A percentile compares a stretch with the other conserved stretches of the same genome.
Evolutionary conservation across 2,329 filamentous ascomycete species (phyloP).

Genomic region (Fusarium clavum): DNA sequence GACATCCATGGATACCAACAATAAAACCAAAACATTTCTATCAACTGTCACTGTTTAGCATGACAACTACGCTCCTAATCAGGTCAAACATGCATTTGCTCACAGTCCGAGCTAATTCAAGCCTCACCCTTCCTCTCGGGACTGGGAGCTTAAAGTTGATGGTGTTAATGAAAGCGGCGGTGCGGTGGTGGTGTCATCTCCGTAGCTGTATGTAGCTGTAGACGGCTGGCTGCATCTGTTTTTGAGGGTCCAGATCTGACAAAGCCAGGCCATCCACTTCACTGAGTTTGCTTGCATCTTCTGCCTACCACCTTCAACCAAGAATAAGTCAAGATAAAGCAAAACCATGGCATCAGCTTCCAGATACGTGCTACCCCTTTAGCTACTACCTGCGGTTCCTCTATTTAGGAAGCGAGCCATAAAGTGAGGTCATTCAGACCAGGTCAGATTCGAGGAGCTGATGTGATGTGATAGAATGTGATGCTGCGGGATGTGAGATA

Average conservation of each 20-base stretch:
- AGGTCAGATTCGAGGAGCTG: neutral
- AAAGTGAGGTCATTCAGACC: conserved; percentile 1
- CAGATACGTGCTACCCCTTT: conserved; percentile 13
- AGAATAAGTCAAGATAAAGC: neutral
- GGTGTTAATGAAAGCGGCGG: conserved; percentile 6
- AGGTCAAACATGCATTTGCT: conserved; percentile 21
- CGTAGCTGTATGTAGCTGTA: conserved; percentile 15
- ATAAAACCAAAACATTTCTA: neutral
- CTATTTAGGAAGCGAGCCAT: neutral
- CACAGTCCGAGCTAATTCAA: neutral
- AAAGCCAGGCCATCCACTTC: conserved; percentile 10
- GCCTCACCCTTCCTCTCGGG: conserved; percentile 12
- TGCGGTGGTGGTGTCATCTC: conserved; percentile 41
- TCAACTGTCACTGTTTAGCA: conserved; percentile 3
- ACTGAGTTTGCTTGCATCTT: neutral
- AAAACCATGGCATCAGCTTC: conserved; percentile 20
- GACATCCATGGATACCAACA: neutral
- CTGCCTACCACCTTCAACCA: neutral
- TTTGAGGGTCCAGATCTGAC: conserved; percentile 37
- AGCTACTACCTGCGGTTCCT: conserved; percentile 5
- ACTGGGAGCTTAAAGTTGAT: conserved; percentile 17
- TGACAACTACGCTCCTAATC: conserved; percentile 3
- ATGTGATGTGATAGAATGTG: conserved; percentile 26
- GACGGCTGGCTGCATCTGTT: conserved; percentile 24
- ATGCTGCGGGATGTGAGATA: conserved; percentile 21